phyloP scores from a whole-genome alignment of 169 alveolate species.

The Cryptosporidium muris region DNA sequence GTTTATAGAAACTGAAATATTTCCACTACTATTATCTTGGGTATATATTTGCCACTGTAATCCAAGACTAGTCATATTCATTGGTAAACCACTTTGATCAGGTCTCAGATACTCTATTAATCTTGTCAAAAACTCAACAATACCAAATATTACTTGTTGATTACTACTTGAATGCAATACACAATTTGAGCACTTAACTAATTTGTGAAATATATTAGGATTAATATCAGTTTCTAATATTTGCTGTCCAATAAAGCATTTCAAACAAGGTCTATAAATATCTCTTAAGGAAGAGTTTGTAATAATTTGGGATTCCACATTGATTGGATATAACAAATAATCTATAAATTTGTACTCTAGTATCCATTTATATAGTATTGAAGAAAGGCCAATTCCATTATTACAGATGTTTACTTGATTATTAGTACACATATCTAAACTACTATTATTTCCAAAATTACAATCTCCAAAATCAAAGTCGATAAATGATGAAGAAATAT shows the following conservation, averaged over 20 bases:
- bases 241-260: neutral
- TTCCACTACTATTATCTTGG: neutral
- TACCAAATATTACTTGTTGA: conserved; percentile 1
- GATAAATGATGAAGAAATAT: neutral
- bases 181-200: neutral
- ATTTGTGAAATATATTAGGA: neutral
- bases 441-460: neutral
- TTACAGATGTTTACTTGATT: neutral
- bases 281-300: neutral
- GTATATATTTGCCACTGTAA: conserved; percentile 6
- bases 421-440: neutral
- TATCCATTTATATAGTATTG: conserved; percentile 27
- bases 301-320: neutral
- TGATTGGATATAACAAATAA: conserved; percentile 1
- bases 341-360: conserved; percentile 11
- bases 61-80: conserved; percentile 49
- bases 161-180: neutral
- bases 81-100: conserved; percentile 44
- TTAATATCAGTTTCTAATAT: neutral
- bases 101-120: conserved; percentile 38
- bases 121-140: conserved; percentile 29
- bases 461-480: conserved; percentile 15
- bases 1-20: neutral
- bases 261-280: neutral
- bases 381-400: conserved; percentile 3